Conservation (phyloP, 78 protist species). For the Salpingoeca rosetta region DNA sequence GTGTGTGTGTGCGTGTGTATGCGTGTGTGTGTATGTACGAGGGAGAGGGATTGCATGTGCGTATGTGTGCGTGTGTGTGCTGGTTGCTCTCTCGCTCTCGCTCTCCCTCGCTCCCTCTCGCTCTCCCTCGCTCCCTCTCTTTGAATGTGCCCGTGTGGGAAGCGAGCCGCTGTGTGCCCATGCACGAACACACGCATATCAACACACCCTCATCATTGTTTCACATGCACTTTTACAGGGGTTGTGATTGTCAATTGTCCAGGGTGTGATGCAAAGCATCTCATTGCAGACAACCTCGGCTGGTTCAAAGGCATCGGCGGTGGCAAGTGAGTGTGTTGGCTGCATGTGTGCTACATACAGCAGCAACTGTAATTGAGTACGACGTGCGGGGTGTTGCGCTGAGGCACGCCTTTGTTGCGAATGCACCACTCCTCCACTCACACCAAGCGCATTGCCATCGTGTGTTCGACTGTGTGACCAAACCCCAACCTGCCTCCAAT, state of each 20-base stretch:
- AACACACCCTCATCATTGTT: neutral
- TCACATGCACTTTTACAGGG: neutral
- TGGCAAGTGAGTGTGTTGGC: neutral
- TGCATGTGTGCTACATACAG: neutral
- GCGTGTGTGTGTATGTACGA: neutral
- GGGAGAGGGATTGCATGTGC: neutral
- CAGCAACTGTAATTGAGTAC: too few species aligned
- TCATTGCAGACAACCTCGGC: neutral
- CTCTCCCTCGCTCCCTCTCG: neutral
- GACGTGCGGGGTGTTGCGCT: too few species aligned
- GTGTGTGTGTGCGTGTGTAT: neutral
- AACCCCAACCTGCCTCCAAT: too few species aligned
- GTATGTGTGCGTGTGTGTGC: slow-evolving; percentile 7
- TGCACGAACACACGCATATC: too few species aligned
- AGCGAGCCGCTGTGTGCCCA: neutral
- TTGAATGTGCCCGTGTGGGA: neutral
- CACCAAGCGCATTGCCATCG: too few species aligned
- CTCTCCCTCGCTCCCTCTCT: neutral
- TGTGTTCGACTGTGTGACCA: too few species aligned
- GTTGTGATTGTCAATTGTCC: neutral
- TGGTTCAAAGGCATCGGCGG: neutral
- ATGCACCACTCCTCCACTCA: neutral
- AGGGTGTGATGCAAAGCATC: neutral
- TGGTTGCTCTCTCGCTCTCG: neutral
- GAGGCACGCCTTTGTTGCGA: neutral